phyloP scores from a whole-genome alignment of 2,329 filamentous ascomycete species.

The Scytalidium lignicola region DNA sequence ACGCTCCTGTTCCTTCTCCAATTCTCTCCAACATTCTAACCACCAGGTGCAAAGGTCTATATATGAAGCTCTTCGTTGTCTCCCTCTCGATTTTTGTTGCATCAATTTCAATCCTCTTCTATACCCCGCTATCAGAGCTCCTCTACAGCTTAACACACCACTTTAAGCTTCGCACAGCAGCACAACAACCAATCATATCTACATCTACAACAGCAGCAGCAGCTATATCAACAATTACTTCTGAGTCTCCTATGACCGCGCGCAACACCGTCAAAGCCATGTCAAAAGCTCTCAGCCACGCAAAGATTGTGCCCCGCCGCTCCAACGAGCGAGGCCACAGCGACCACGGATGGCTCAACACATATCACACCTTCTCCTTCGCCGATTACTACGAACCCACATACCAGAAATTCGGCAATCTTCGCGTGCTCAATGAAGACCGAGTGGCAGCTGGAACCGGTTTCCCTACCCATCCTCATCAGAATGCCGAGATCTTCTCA shows the following conservation, averaged over 20 bases:
- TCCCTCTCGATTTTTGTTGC: slow-evolving; percentile 9
- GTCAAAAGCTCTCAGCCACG: slow-evolving; percentile 59
- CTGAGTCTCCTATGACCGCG: slow-evolving; percentile 16
- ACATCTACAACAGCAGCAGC: neutral
- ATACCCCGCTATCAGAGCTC: slow-evolving; percentile 5
- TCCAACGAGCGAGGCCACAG: slow-evolving; percentile 69
- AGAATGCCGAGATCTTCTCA: slow-evolving; percentile 85
- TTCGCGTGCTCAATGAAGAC: slow-evolving; percentile 87
- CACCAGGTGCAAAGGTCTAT: slow-evolving; percentile 1
- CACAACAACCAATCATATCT: neutral
- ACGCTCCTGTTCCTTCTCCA: neutral
- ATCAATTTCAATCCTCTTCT: slow-evolving; percentile 10
- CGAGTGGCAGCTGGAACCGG: slow-evolving; percentile 68
- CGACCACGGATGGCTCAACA: slow-evolving; percentile 83
- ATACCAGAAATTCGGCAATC: slow-evolving; percentile 65
- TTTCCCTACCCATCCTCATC: slow-evolving; percentile 80
- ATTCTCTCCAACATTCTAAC: slow-evolving; percentile 2
- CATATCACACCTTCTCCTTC: slow-evolving; percentile 83
- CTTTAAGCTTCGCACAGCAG: slow-evolving; percentile 3
- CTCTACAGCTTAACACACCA: slow-evolving; percentile 1
- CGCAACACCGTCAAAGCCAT: slow-evolving; percentile 40
- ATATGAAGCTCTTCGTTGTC: slow-evolving; percentile 11
- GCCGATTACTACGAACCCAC: slow-evolving; percentile 55
- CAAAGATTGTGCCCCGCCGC: slow-evolving; percentile 69
- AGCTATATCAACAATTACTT: neutral